Base-by-base conservation (phyloP, 169 alveolate species). In the Plasmodium knowlesi region DNA sequence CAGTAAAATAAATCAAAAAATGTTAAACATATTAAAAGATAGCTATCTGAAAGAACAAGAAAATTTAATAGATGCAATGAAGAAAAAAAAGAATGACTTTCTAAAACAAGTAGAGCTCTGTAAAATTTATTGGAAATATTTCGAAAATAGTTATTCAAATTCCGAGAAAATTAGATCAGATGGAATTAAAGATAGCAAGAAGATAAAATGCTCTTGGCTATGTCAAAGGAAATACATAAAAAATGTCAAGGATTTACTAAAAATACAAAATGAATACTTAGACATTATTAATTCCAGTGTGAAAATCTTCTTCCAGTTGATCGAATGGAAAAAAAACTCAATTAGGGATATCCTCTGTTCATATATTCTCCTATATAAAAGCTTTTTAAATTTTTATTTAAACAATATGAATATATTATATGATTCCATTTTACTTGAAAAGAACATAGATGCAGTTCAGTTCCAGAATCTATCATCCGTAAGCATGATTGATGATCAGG, bases 61-160 rank as follows among this genome's bases (percentile, higher is more conserved):
- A 81, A 91, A 30, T 82, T 12, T 91, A 50, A 46, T 91, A 14
- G 95, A 81, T n/a, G n/a, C 25, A 34, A 43, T 91, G 53, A 91
- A 91, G 83, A 91, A 70, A 28, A 91, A 82, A 82, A 91, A 91
- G 70, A 72, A 28, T 82, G 95, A 91, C 41, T 91, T 91, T 28
- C 76, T 91, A 34, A 91, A 91, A 82, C 95, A 91, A 41, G 53
- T 91, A 43, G 95, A 91, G 39, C 16, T 46, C 1, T 81, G 95
- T 82, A 91, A 91, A 82, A 30, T 30, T 6, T 81, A 71, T 91
- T 91, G 95, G 95, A 91, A 82, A 50, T 28, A 46, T 81, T 91
- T 91, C 74, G 95, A 91, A 91, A 91, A 91, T 82, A 91, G 95
- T 22, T 91, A 91, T 91, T 80, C 92, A 9, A 91, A 91, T 70